These are phyloP conservation scores for Solanum chaucha DNA, from an alignment of 257 asterid genomes.

Conservation along the genomic window DNA sequence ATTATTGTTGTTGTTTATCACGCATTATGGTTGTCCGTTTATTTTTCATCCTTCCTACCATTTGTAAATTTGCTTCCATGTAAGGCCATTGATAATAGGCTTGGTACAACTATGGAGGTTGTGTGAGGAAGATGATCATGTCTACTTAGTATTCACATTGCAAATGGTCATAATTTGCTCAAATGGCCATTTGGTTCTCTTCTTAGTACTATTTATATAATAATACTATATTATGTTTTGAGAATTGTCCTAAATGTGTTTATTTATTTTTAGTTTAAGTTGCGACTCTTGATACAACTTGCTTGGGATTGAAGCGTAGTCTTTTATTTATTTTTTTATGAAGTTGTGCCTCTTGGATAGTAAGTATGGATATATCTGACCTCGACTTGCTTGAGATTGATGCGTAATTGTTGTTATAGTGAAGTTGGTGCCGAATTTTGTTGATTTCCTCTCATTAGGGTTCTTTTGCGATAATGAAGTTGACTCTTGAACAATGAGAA, in stretches of 20 bases:
- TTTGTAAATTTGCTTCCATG: neutral
- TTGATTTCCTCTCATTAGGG: neutral
- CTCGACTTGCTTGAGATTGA: neutral
- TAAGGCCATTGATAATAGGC: neutral
- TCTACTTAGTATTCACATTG: neutral
- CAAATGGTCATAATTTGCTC: neutral
- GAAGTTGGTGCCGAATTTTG: neutral
- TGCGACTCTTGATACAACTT: neutral
- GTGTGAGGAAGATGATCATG: neutral
- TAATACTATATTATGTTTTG: neutral
- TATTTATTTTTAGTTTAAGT: neutral
- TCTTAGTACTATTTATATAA: neutral
- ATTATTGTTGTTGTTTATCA: neutral
- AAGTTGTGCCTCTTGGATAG: neutral
- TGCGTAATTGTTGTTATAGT: neutral
- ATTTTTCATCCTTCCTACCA: neutral
- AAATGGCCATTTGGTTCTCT: neutral
- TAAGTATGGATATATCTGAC: neutral
- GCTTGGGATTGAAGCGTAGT: neutral
- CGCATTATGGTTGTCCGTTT: neutral
- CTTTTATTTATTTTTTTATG: neutral
- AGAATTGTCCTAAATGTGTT: neutral
- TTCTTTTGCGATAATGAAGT: neutral
- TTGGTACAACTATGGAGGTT: neutral
- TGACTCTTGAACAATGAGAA: neutral